phyloP scores from a whole-genome alignment of 1,284 basidiomycete species.

The Leucocoprinus gongylophorus region DNA sequence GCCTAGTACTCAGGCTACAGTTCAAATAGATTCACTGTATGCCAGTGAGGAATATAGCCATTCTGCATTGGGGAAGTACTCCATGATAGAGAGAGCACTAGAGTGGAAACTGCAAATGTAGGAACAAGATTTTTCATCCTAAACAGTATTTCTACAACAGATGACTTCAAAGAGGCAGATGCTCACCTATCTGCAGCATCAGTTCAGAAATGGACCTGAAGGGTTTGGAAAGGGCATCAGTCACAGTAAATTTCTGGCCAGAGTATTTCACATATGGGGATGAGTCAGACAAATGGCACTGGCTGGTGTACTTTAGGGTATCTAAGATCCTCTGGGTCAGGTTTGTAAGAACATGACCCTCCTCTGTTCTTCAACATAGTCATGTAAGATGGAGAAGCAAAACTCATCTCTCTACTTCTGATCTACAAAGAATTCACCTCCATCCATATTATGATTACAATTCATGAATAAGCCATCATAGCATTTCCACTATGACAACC shows the following conservation, averaged over 20 bases:
- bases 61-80: conserved; percentile 21
- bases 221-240: neutral
- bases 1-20: neutral
- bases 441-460: conserved; percentile 49
- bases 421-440: conserved; percentile 58
- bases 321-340: neutral
- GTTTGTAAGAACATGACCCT: conserved; percentile 52
- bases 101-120: conserved; percentile 19
- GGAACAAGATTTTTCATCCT: conserved; percentile 13
- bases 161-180: neutral
- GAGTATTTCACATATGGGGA: neutral
- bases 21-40: neutral
- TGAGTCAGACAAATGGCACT: neutral
- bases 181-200: neutral
- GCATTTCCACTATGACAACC: conserved; percentile 41
- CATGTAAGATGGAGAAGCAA: conserved; percentile 83
- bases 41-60: neutral
- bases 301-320: neutral
- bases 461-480: conserved; percentile 36
- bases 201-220: neutral
- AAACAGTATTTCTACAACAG: neutral
- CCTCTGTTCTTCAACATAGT: conserved; percentile 69
- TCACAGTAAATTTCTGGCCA: neutral
- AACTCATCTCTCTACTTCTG: conserved; percentile 55
- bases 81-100: neutral